Percentiles rank a stretch among this genome's conserved stretches.
Evolutionary conservation across 805 yeast species (phyloP).

Genomic region (Candida xyloterini): DNA sequence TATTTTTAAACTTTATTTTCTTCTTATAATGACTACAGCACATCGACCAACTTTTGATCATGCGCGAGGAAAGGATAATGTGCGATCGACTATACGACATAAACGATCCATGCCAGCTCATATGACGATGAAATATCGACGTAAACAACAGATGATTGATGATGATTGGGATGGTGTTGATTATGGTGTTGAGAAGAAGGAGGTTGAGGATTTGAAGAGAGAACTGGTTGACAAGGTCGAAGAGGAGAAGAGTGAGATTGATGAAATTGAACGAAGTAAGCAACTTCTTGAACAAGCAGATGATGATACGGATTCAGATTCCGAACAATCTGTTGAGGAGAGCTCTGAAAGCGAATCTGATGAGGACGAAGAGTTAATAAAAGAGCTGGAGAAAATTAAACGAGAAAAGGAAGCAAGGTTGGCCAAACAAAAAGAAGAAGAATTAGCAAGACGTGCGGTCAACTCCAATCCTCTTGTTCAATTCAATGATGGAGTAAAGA

Average conservation of each 20-base stretch:
- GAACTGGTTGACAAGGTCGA: slow-evolving; percentile 11
- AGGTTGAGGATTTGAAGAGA: slow-evolving; percentile 19
- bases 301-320: slow-evolving; percentile 27
- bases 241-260: too few species aligned
- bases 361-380: slow-evolving; percentile 38
- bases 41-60: slow-evolving; percentile 68
- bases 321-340: slow-evolving; percentile 10
- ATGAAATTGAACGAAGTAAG: slow-evolving; percentile 32
- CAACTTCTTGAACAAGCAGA: slow-evolving; percentile 17
- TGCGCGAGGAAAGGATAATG: slow-evolving; percentile 51
- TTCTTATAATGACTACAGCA: slow-evolving; percentile 55
- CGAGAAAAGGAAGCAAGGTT: slow-evolving; percentile 32
- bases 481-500: slow-evolving; percentile 12
- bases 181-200: slow-evolving; percentile 15
- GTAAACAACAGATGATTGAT: slow-evolving; percentile 19
- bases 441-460: slow-evolving; percentile 22
- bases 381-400: slow-evolving; percentile 39
- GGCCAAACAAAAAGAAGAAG: slow-evolving; percentile 27
- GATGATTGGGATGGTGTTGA: slow-evolving; percentile 40
- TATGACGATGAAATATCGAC: slow-evolving; percentile 47
- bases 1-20: slow-evolving; percentile 1
- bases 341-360: slow-evolving; percentile 19
- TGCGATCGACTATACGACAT: slow-evolving; percentile 47
- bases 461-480: slow-evolving; percentile 28
- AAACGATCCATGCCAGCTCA: slow-evolving; percentile 56